Evolutionary conservation across 2,329 filamentous ascomycete genomes (phyloP).

Genomic region (Tricladium varicosporioides): DNA sequence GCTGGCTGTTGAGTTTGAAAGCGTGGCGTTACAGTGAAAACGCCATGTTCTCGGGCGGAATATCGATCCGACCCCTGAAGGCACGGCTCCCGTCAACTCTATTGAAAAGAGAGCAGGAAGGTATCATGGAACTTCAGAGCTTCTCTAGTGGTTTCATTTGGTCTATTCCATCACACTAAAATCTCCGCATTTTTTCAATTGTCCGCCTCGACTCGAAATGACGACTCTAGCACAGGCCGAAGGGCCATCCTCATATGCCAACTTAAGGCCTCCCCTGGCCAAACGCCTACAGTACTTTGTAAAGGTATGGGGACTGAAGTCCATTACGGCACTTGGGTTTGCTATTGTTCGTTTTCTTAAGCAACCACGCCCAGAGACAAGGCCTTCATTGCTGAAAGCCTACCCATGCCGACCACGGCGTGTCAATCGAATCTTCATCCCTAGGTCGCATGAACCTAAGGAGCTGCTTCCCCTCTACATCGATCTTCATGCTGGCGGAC

Average conservation of each 20-base stretch:
- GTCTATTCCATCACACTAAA: too few relatives aligned
- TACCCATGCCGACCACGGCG: constrained; percentile 31
- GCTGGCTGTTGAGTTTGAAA: neutral
- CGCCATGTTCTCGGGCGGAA: neutral
- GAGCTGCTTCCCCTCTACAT: constrained; percentile 43
- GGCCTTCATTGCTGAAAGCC: constrained; percentile 25
- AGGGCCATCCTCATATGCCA: neutral
- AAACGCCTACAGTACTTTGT: constrained; percentile 14
- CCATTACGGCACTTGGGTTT: constrained; percentile 6
- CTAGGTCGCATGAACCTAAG: constrained; percentile 34
- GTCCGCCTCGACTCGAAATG: neutral
- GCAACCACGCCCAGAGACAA: constrained; percentile 4
- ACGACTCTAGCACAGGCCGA: too few relatives aligned
- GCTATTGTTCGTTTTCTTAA: constrained; percentile 4
- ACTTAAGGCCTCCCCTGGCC: neutral
- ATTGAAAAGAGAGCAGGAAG: too few relatives aligned
- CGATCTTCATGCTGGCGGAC: constrained; percentile 52
- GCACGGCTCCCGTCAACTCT: neutral
- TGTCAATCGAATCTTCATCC: constrained; percentile 40
- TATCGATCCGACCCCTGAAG: neutral
- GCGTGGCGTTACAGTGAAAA: neutral
- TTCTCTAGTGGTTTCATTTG: too few relatives aligned
- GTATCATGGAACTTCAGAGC: too few relatives aligned
- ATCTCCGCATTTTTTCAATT: neutral
- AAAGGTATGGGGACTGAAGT: constrained; percentile 16